Base-by-base conservation (phyloP, 1,284 basidiomycete genomes). In the Boletus smithii region DNA sequence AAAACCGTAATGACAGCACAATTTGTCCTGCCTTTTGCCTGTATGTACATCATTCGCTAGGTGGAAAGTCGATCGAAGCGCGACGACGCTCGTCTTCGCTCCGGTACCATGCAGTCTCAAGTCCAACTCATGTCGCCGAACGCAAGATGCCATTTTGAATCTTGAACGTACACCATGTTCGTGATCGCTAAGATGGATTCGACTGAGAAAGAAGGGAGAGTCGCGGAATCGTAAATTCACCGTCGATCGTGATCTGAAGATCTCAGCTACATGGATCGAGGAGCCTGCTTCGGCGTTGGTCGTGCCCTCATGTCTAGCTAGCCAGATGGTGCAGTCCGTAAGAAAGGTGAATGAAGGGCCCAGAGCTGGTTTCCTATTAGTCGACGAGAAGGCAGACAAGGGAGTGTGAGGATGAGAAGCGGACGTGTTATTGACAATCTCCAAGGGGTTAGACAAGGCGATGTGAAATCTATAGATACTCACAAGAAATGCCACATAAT, bases 261-360 rank as follows among this genome's bases (percentile, higher is more conserved):
- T 58, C 46, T 74, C 68, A n/a, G 67, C 68, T 5, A 65, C 53
- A 42, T 72, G 66, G 7, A 56, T 46, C 18, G 61, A 55, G 42
- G 45, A 53, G 22, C 48, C 42, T 43, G 49, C 48, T 17, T 59
- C 54, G 13, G 53, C 45, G 23, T 49, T 45, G 27, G 41, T 18
- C 9, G 24, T 24, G 10, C 32, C 39, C 8, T 42, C 44, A 16
- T 52, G 43, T 31, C 26, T 54, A 8, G 76, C 68, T 4, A 88
- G 68, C 86, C 85, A 90, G 17, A 90, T 55, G 0, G 84, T 87
- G 10, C 77, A 77, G 57, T 90, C 87, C 1, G 81, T 77, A 59
- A 88, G 67, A 61, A 79, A 86, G 2, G 81, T 72, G 53, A 89
- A 89, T 0, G 86, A 83, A 1, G 85, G 80, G 0, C 87, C 87